Percentiles rank a stretch among this genome's conserved stretches.
Evolutionary conservation across 2,329 filamentous ascomycete genomes (phyloP).

Genomic region (Plenodomus biglobosus): DNA sequence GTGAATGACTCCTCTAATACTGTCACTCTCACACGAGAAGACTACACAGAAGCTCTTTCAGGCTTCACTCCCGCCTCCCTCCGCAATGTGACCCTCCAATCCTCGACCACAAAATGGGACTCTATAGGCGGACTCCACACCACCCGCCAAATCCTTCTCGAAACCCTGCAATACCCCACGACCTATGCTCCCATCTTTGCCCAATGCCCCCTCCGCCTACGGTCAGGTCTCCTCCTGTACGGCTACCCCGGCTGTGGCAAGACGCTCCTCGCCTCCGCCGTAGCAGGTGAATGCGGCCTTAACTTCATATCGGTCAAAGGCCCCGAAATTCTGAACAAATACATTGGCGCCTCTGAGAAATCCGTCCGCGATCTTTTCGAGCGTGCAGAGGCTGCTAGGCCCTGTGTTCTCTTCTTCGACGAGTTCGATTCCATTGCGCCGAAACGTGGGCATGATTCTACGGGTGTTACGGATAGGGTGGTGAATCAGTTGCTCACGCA

Average conservation of each 20-base stretch:
- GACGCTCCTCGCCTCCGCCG: slow-evolving; percentile 89
- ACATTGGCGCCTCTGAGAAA: slow-evolving; percentile 97
- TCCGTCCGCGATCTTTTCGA: slow-evolving; percentile 94
- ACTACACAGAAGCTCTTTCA: slow-evolving; percentile 82
- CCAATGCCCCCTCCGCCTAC: slow-evolving; percentile 89
- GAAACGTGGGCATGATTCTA: slow-evolving; percentile 94
- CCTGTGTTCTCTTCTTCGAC: slow-evolving; percentile 96
- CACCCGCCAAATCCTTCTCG: slow-evolving; percentile 86
- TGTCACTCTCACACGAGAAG: slow-evolving; percentile 67
- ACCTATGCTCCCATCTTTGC: slow-evolving; percentile 98
- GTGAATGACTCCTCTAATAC: slow-evolving; percentile 53
- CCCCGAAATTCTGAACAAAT: slow-evolving; percentile 97
- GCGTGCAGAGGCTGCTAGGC: slow-evolving; percentile 82
- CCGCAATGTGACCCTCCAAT: slow-evolving; percentile 90
- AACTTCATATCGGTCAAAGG: slow-evolving; percentile 99
- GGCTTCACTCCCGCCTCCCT: slow-evolving; percentile 95
- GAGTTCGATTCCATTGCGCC: slow-evolving; percentile 98
- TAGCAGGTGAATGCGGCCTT: slow-evolving; percentile 95
- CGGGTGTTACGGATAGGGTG: slow-evolving; percentile 96
- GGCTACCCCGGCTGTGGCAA: slow-evolving; percentile 97
- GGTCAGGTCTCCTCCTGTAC: slow-evolving; percentile 89
- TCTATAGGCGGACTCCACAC: slow-evolving; percentile 86
- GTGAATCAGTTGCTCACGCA: slow-evolving; percentile 98
- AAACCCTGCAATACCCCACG: slow-evolving; percentile 95
- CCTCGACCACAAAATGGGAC: slow-evolving; percentile 87